These are phyloP conservation scores for Paecilomyces variotii DNA, from an alignment of 2,329 filamentous ascomycete species.

Conservation along the genomic window DNA sequence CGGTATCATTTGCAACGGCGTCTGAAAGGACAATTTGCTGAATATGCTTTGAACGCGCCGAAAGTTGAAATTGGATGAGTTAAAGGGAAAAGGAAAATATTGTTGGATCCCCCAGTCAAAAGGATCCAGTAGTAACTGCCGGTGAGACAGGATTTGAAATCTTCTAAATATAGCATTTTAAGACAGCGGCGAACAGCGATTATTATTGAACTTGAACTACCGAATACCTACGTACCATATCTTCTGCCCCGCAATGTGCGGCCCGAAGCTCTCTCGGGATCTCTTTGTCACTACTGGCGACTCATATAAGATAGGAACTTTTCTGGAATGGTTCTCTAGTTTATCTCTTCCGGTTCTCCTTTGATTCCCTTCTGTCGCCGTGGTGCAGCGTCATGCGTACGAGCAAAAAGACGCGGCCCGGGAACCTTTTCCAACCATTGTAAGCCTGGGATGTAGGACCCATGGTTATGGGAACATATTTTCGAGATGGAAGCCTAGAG, in stretches of 20 bases:
- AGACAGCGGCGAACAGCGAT: background rate
- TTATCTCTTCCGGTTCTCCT: too few species aligned
- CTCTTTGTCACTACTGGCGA: background rate
- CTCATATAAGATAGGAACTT: background rate
- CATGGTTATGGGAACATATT: background rate
- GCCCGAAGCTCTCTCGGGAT: background rate
- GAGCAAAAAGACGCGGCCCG: background rate
- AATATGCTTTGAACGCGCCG: background rate
- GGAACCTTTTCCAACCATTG: background rate
- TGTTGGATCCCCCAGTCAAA: too few species aligned
- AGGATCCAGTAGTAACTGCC: background rate
- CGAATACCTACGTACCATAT: background rate
- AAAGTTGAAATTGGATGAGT: background rate
- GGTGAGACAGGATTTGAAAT: background rate
- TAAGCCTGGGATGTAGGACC: background rate
- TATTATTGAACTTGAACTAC: background rate
- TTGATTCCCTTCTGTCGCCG: background rate
- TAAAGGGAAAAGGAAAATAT: background rate
- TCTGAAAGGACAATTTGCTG: background rate
- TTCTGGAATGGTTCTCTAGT: background rate
- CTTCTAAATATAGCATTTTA: background rate
- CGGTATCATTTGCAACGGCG: background rate
- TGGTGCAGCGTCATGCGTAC: background rate
- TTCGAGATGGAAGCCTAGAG: background rate
- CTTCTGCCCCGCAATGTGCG: background rate